Base-by-base conservation (phyloP, 768 basidiomycete species). In the Xerocomus brunneocitrinus region DNA sequence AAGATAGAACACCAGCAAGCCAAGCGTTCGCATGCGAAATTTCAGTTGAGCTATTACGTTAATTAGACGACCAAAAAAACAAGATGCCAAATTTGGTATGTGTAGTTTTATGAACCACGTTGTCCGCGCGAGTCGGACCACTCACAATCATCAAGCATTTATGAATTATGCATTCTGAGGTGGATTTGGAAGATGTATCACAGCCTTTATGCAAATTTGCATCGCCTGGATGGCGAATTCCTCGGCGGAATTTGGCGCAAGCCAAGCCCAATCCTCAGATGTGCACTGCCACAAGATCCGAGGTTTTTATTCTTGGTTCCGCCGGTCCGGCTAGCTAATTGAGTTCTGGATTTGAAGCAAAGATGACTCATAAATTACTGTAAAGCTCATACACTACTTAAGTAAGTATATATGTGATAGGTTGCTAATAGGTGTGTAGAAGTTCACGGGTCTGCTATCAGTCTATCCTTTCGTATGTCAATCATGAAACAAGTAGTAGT, bases 11-110 rank as follows among this genome's bases (percentile, higher is more conserved):
- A 22, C 10, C 28, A 28, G 35, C 28, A 8, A 8, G 34, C 5
- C n/a, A 38, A 25, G 10, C 22, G 14, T 22, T 39, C 10, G 14
- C 24, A 22, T 30, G 24, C 4, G 22, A 39, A 41, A 41, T 12
- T 36, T 31, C 40, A 32, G 22, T 46, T n/a, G 8, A 19, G 16
- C 25, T 38, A 27, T 24, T n/a, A n/a, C n/a, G n/a, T n/a, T n/a
- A n/a, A n/a, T 42, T 31, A n/a, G 12, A 34, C 32, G 12, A 5
- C 32, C 13, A 32, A 41, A 31, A 45, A 43, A 43, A 19, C 34
- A 36, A 34, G 31, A 56, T 57, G 46, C 69, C 69, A 58, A 53
- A 64, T 70, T 59, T 62, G 44, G 67, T 56, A 64, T 58, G 53
- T 56, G 60, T 67, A 54, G 67, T 66, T 65, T 50, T 48, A 13